Percentiles rank a stretch among this genome's conserved stretches.
These are phyloP conservation scores for Spathaspora gorwiae DNA, from an alignment of 805 yeast genomes.

Conservation along the genomic window DNA sequence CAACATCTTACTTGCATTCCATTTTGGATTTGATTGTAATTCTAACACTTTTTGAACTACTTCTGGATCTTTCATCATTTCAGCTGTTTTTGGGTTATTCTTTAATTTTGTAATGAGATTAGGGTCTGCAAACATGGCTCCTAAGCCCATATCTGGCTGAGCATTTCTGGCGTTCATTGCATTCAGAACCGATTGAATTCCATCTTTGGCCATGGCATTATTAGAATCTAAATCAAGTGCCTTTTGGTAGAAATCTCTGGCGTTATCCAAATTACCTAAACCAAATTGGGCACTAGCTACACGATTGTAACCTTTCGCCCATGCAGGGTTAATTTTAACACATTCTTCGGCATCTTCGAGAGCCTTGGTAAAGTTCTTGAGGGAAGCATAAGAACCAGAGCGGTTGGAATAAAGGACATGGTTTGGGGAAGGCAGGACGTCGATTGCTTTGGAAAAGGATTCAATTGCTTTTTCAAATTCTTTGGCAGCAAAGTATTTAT, in stretches of 20 bases:
- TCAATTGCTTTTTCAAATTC: conserved; percentile 79
- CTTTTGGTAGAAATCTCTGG: conserved; percentile 65
- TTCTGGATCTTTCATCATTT: conserved; percentile 80
- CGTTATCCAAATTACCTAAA: conserved; percentile 72
- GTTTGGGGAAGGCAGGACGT: conserved; percentile 73
- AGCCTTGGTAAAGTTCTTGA: conserved; percentile 69
- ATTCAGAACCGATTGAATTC: conserved; percentile 64
- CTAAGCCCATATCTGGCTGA: conserved; percentile 72
- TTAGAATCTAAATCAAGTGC: conserved; percentile 76
- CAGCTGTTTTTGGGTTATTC: conserved; percentile 82
- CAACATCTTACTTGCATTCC: conserved; percentile 64
- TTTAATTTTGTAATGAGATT: conserved; percentile 68
- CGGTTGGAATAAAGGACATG: conserved; percentile 92
- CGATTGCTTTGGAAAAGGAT: conserved; percentile 81
- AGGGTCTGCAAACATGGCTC: conserved; percentile 77
- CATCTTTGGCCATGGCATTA: conserved; percentile 85
- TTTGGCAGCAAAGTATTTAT: conserved; percentile 86
- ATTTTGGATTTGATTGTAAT: conserved; percentile 69
- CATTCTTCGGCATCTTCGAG: conserved; percentile 82
- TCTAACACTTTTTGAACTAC: conserved; percentile 65
- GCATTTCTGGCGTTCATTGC: conserved; percentile 50
- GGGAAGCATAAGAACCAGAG: conserved; percentile 84
- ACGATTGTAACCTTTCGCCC: conserved; percentile 96
- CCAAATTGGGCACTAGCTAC: conserved; percentile 92
- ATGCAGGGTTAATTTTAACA: conserved; percentile 70